Conservation (phyloP, 306 rosid genomes). For the Luffa acutangula region DNA sequence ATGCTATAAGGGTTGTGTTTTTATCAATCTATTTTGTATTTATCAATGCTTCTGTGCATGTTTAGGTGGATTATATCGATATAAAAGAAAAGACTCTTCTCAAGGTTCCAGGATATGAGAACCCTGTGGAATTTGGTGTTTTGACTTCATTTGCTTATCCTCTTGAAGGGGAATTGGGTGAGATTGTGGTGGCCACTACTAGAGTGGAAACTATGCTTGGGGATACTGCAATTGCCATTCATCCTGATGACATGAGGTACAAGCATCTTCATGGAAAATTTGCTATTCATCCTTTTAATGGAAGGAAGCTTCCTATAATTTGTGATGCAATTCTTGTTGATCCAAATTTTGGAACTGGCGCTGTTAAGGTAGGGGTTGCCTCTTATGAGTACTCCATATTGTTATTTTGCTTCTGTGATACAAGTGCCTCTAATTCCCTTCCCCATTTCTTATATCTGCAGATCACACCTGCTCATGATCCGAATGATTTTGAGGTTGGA, state of each 20-base stretch:
- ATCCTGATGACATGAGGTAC: conserved; percentile 68
- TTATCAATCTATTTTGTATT: conserved; percentile 7
- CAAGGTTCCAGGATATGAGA: conserved; percentile 76
- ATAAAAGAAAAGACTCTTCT: conserved; percentile 58
- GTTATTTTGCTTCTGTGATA: neutral
- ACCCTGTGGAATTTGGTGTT: conserved; percentile 78
- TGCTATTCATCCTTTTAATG: conserved; percentile 85
- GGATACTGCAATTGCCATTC: conserved; percentile 88
- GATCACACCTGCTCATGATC: conserved; percentile 99
- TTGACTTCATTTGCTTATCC: conserved; percentile 82
- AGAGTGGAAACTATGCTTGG: conserved; percentile 98
- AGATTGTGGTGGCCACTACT: conserved; percentile 89
- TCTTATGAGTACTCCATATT: neutral
- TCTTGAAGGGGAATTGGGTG: conserved; percentile 70
- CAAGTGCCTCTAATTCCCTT: neutral
- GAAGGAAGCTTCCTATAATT: conserved; percentile 66
- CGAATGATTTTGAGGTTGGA: conserved; percentile 92
- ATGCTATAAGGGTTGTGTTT: neutral
- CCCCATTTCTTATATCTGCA: conserved; percentile 26
- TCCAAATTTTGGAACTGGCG: conserved; percentile 88
- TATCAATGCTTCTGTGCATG: conserved; percentile 11
- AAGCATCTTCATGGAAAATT: conserved; percentile 67
- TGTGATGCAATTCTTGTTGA: conserved; percentile 89
- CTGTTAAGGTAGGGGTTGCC: conserved; percentile 67
- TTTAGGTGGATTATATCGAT: conserved; percentile 84